Evolutionary conservation across 1,139 yeast species (phyloP).

Genomic region (Saccharomyces hybrid): DNA sequence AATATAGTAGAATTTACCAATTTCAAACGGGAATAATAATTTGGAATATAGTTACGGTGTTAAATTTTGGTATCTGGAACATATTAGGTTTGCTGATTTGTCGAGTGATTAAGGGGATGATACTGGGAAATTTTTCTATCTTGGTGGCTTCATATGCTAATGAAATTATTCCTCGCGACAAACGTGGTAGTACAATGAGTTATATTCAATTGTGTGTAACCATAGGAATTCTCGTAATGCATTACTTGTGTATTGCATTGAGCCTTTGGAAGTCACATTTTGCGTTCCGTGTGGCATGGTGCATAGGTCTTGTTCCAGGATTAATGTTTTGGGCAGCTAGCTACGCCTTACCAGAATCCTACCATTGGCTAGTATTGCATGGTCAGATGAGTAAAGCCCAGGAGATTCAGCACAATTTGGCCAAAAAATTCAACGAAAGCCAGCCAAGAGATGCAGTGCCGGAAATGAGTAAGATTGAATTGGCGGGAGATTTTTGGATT

Average conservation of each 20-base stretch:
- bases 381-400: slow-evolving; percentile 21
- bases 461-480: slow-evolving; percentile 36
- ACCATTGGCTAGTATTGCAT: slow-evolving; percentile 45
- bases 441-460: slow-evolving; percentile 24
- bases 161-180: slow-evolving; percentile 59
- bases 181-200: slow-evolving; percentile 62
- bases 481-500: slow-evolving; percentile 37
- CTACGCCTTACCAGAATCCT: slow-evolving; percentile 60
- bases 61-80: slow-evolving; percentile 26
- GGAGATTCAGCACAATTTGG: slow-evolving; percentile 15
- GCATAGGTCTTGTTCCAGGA: slow-evolving; percentile 59
- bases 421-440: slow-evolving; percentile 12
- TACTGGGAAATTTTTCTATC: slow-evolving; percentile 65
- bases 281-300: slow-evolving; percentile 66
- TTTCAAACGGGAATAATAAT: slow-evolving; percentile 25
- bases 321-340: slow-evolving; percentile 36
- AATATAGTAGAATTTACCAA: slow-evolving; percentile 26
- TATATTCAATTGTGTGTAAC: slow-evolving; percentile 62
- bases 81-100: slow-evolving; percentile 24
- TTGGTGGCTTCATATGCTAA: slow-evolving; percentile 66
- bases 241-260: slow-evolving; percentile 16
- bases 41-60: slow-evolving; percentile 30
- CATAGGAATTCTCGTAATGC: slow-evolving; percentile 50
- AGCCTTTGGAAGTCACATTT: slow-evolving; percentile 38
- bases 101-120: slow-evolving; percentile 57